Conservation (phyloP, 169 alveolate genomes). For the Cystoisospora suis region DNA sequence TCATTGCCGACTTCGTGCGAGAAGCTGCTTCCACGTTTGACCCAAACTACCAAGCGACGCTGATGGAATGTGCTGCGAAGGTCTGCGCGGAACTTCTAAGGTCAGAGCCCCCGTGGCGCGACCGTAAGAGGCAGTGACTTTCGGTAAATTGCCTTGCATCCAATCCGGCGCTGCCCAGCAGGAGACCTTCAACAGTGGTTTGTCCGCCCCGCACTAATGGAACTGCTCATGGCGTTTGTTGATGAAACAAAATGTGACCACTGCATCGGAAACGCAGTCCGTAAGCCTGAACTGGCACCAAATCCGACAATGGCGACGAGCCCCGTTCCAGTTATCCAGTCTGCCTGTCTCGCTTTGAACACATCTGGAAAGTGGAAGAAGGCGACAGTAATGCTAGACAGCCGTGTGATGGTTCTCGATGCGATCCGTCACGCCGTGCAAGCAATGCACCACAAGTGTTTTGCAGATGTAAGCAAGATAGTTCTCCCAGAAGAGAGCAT, state of each 20-base stretch:
- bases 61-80: neutral
- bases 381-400: neutral
- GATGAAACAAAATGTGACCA: neutral
- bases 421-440: neutral
- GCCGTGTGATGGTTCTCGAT: slow-evolving; percentile 15
- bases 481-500: too few relatives aligned
- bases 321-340: neutral
- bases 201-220: slow-evolving; percentile 26
- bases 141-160: too few relatives aligned
- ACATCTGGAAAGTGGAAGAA: too few relatives aligned
- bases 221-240: neutral
- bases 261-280: neutral
- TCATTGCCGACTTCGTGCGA: neutral
- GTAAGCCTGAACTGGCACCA: too few relatives aligned
- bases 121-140: too few relatives aligned
- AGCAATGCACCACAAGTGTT: neutral
- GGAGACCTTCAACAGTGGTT: neutral
- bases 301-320: too few relatives aligned
- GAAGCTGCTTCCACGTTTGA: neutral
- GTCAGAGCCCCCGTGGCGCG: neutral
- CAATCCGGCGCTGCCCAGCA: slow-evolving; percentile 1
- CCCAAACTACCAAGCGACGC: neutral
- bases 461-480: neutral
- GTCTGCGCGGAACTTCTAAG: neutral
- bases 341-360: neutral